These are phyloP conservation scores for Dothistroma septosporum DNA, from an alignment of 2,329 filamentous ascomycete genomes.

Conservation along the genomic window DNA sequence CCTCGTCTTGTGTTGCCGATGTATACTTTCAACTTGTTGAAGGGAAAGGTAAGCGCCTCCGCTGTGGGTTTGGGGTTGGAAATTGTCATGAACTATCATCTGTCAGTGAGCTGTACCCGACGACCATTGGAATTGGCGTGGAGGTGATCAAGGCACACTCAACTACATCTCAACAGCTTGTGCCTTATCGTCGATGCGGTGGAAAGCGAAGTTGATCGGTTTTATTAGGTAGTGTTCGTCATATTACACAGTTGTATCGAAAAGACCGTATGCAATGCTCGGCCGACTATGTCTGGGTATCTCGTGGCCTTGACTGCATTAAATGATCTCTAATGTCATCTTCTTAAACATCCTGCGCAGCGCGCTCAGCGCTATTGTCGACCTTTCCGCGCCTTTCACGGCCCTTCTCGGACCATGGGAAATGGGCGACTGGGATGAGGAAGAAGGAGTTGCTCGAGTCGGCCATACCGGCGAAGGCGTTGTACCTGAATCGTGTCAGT, in stretches of 20 bases:
- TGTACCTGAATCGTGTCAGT: constrained; percentile 37
- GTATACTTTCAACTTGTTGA: background rate
- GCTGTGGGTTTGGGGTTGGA: background rate
- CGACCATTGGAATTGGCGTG: too few relatives aligned
- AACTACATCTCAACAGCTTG: background rate
- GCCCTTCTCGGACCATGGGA: constrained; percentile 86
- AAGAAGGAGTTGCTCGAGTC: constrained; percentile 70
- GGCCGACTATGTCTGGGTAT: constrained; percentile 4
- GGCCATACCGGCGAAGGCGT: constrained; percentile 53
- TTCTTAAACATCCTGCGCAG: constrained; percentile 23
- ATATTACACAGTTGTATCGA: background rate
- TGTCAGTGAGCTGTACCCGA: background rate
- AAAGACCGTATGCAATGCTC: background rate
- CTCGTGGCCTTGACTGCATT: background rate
- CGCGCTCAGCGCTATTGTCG: constrained; percentile 41
- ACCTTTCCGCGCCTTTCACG: constrained; percentile 52
- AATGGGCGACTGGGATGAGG: constrained; percentile 85
- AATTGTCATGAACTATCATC: background rate
- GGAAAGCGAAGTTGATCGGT: background rate
- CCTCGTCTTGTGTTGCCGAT: background rate
- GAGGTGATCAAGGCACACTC: background rate
- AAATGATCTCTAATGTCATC: background rate
- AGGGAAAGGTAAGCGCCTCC: background rate
- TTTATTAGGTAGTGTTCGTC: background rate
- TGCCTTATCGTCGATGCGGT: background rate